Evolutionary conservation across 2,329 filamentous ascomycete species (phyloP).

Genomic region (Purpureocillium takamizusanense): DNA sequence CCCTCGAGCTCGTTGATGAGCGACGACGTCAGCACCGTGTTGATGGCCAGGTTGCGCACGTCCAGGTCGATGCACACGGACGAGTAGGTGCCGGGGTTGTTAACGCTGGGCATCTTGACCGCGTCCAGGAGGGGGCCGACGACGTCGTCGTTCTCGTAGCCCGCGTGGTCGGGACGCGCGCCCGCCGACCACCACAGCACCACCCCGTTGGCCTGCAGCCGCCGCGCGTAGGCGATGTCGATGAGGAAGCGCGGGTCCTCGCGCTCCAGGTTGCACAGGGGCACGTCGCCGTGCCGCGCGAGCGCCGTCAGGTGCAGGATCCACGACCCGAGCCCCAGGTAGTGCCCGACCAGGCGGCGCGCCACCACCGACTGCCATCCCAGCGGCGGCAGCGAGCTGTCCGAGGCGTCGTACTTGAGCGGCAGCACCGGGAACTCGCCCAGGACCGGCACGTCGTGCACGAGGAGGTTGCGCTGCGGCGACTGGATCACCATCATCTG

Average conservation of each 20-base stretch:
- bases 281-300: slow-evolving; percentile 86
- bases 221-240: slow-evolving; percentile 86
- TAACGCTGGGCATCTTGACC: slow-evolving; percentile 86
- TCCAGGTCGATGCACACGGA: slow-evolving; percentile 95
- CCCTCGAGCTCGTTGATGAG: slow-evolving; percentile 95
- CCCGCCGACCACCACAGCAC: slow-evolving; percentile 94
- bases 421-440: slow-evolving; percentile 78
- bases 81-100: slow-evolving; percentile 87
- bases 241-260: slow-evolving; percentile 94
- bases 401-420: slow-evolving; percentile 71
- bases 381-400: slow-evolving; percentile 81
- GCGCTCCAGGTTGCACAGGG: slow-evolving; percentile 87
- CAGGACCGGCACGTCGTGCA: slow-evolving; percentile 77
- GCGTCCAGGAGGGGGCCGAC: slow-evolving; percentile 72
- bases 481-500: slow-evolving; percentile 86
- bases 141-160: slow-evolving; percentile 89
- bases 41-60: slow-evolving; percentile 90
- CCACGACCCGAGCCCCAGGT: slow-evolving; percentile 89
- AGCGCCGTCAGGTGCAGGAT: slow-evolving; percentile 80
- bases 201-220: slow-evolving; percentile 83
- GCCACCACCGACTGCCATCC: slow-evolving; percentile 91
- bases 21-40: slow-evolving; percentile 93
- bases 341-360: slow-evolving; percentile 78
- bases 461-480: slow-evolving; percentile 68
- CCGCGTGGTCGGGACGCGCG: slow-evolving; percentile 85